Percentiles rank a stretch among this genome's conserved stretches.
Conservation (phyloP, 2,329 filamentous ascomycete genomes). For the Emmonsiellopsis sp. region DNA sequence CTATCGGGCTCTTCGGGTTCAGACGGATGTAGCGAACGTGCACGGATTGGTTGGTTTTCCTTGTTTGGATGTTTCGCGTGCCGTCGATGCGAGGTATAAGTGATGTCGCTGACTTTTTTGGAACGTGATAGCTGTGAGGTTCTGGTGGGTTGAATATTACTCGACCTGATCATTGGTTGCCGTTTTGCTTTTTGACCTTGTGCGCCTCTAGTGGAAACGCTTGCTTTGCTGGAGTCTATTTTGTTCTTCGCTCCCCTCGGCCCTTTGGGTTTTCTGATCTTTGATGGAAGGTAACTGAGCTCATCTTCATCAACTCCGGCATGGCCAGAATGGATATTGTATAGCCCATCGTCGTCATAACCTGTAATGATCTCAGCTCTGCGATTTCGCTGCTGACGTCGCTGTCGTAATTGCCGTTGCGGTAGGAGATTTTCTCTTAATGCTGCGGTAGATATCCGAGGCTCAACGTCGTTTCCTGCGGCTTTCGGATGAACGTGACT, state of each 20-base stretch:
- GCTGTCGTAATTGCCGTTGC: constrained; percentile 19
- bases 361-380: constrained; percentile 2
- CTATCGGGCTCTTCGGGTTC: constrained; percentile 20
- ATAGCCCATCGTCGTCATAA: constrained; percentile 1
- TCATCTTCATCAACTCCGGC: constrained; percentile 28
- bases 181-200: not conserved
- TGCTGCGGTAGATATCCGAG: constrained; percentile 23
- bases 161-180: not conserved
- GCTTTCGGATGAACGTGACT: not conserved
- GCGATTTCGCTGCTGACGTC: constrained; percentile 13
- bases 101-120: constrained; percentile 1
- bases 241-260: not conserved
- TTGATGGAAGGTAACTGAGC: constrained; percentile 20
- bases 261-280: constrained; percentile 15
- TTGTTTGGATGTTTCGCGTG: constrained; percentile 17
- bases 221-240: not conserved
- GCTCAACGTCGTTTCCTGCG: not conserved
- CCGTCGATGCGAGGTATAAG: constrained; percentile 13
- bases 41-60: constrained; percentile 20
- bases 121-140: not conserved
- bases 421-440: constrained; percentile 29
- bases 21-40: constrained; percentile 23
- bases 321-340: not conserved
- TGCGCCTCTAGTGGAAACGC: not conserved
- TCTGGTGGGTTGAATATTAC: not conserved